Evolutionary conservation across 208 protist species (phyloP), one percentile per base, ranked within the genome.

Genomic region (Crithidia expoeki): DNA sequence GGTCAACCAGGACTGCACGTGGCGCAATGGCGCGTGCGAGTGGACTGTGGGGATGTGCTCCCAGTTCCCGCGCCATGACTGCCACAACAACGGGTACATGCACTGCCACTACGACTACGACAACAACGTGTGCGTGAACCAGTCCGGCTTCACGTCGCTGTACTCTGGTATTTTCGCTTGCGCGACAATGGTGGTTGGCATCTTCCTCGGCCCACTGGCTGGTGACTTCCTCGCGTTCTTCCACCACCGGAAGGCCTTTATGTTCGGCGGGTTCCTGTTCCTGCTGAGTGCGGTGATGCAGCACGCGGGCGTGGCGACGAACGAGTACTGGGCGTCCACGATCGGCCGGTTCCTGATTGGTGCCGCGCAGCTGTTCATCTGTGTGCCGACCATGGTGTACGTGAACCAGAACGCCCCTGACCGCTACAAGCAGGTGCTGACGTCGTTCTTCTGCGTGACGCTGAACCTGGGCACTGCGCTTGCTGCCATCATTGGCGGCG

Each of bases 381-480:
- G 70, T 46, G 81, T 89, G 55, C 75, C 79, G 0, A 74, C 70
- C 27, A 85, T 87, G 47, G 88, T 93, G 83, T 94, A 90, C 65
- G 81, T 92, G 33, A 71, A 78, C 42, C 52, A 92, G 68, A 89
- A 89, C 55, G 86, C 79, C 21, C 80, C 79, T 28, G 74, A 76
- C 34, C 81, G 83, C 53, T 80, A 84, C 77, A 68, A 28, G 32
- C 47, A 82, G 30, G 69, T 83, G 69, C 78, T 89, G 50, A 87
- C 84, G 72, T 81, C 89, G n/a, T 25, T 94, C 42, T 93, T 92
- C 70, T 83, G 90, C 62, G 68, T 93, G 21, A 89, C 85, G 67
- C 83, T 66, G 4, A 94, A 84, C 46, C 79, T 94, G 46, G 90
- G 88, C 42, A 93, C 87, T 62, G 83, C 93, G 66, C 23, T 92